Evolutionary conservation across 192 early-diverging fungal species (phyloP), one percentile per base, ranked within the genome.

Genomic region (Backusella psychrophila): DNA sequence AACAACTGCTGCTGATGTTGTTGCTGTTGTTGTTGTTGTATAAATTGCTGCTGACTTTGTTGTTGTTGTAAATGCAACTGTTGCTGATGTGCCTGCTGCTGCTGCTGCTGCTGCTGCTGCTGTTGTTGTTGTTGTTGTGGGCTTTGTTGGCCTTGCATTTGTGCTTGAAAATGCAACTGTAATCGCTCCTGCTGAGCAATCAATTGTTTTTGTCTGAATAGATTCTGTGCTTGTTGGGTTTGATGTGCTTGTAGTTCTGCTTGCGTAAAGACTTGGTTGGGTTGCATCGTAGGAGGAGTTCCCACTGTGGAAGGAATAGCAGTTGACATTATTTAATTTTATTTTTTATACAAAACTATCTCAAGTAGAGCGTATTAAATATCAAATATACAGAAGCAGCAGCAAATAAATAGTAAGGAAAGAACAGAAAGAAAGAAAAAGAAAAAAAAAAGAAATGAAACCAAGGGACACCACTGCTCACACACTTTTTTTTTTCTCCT

Each of bases 21-120:
- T 1, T 29, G 29, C 68, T 69, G 71, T 31, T 78, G 77, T 38
- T 71, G 63, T 29, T 71, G 63, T 4, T 66, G 56, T 63, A 63
- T 63, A 63, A 5, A 63, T 63, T 63, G 66, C 31, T 73, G 36
- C 33, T 68, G 65, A 29, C 69, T 72, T 12, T 53, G 63, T 53
- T 73, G 46, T 17, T 75, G 74, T 34, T 36, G 35, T 63, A 29
- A 26, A 26, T 59, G 53, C 21, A 66, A 63, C 26, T 66, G 74
- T 29, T 38, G 34, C 15, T 66, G 74, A 42, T 29, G 33, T 56
- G 17, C 26, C 6, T 59, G 33, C 49, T 74, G 34, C 1, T 71
- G 6, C 11, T 71, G 69, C 14, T 39, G 17, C 19, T 69, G 68
- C 8, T 41, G 36, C 3, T 35, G 36, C 26, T n/a, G 68, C 6